Evolutionary conservation across 805 yeast genomes (phyloP).

Genomic region (Sugiyamaella americana): DNA sequence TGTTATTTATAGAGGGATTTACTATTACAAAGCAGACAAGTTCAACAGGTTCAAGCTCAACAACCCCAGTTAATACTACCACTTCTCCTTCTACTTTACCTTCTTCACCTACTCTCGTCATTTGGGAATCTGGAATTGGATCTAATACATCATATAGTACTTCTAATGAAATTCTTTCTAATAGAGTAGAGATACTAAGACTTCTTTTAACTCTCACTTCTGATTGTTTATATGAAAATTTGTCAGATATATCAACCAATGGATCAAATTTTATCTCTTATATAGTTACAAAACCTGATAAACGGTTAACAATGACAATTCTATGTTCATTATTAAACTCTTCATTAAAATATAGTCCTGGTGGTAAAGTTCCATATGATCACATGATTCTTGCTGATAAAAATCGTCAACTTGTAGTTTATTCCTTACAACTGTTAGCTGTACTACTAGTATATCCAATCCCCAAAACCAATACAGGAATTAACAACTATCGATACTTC

Average conservation of each 20-base stretch:
- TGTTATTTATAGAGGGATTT: conserved; percentile 54
- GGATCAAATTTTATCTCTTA: conserved; percentile 61
- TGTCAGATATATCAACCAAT: conserved; percentile 36
- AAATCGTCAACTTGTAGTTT: conserved; percentile 39
- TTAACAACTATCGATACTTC: conserved; percentile 30
- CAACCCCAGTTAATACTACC: conserved; percentile 17
- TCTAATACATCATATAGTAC: conserved; percentile 29
- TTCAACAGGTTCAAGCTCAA: too few relatives aligned
- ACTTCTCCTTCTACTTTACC: conserved; percentile 3
- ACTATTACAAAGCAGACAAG: too few relatives aligned
- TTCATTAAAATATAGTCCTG: conserved; percentile 35
- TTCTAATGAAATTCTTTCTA: conserved; percentile 46
- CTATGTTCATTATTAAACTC: conserved; percentile 67
- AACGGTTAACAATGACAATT: conserved; percentile 42
- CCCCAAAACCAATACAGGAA: conserved; percentile 33
- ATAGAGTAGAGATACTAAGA: conserved; percentile 62
- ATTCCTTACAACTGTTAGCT: conserved; percentile 57
- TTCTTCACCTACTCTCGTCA: conserved; percentile 34
- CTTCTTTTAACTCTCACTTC: conserved; percentile 58
- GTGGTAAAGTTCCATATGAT: conserved; percentile 32
- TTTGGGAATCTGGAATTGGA: conserved; percentile 86
- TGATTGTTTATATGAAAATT: conserved; percentile 47
- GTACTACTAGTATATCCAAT: conserved; percentile 58
- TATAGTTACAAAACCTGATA: conserved; percentile 47
- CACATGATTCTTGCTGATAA: conserved; percentile 24